phyloP scores from a whole-genome alignment of 768 basidiomycete genomes.

The Lentinus brumalis region DNA sequence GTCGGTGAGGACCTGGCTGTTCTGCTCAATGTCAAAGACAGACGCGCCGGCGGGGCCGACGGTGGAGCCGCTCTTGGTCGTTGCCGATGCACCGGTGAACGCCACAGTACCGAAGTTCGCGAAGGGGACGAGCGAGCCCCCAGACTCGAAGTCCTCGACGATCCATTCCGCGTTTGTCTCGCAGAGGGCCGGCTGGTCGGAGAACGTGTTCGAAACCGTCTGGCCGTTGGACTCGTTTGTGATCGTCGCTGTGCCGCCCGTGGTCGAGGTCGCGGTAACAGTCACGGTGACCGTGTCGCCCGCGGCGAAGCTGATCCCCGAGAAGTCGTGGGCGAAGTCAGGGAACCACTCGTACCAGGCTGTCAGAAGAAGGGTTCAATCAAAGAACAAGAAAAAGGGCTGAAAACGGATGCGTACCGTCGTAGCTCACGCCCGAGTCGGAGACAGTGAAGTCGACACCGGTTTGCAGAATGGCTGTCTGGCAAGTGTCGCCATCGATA shows the following conservation, averaged over 20 bases:
- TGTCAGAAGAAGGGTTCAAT: not conserved
- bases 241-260: constrained; percentile 30
- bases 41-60: constrained; percentile 31
- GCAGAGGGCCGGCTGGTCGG: constrained; percentile 32
- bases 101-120: constrained; percentile 41
- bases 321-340: constrained; percentile 36
- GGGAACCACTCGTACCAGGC: constrained; percentile 40
- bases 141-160: constrained; percentile 35
- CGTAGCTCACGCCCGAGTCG: constrained; percentile 28
- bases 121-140: constrained; percentile 33
- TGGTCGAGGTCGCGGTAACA: constrained; percentile 30
- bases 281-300: constrained; percentile 34
- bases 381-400: not conserved
- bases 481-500: constrained; percentile 40
- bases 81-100: constrained; percentile 36
- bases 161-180: constrained; percentile 42
- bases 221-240: constrained; percentile 30
- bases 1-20: constrained; percentile 31
- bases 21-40: constrained; percentile 40
- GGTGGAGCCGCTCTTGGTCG: constrained; percentile 26
- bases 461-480: constrained; percentile 38
- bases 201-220: constrained; percentile 33
- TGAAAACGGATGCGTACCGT: constrained; percentile 28
- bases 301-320: constrained; percentile 30
- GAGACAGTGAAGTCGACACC: constrained; percentile 37